Base-by-base conservation (phyloP, 2,329 filamentous ascomycete genomes). In the Xylaria arbuscula region DNA sequence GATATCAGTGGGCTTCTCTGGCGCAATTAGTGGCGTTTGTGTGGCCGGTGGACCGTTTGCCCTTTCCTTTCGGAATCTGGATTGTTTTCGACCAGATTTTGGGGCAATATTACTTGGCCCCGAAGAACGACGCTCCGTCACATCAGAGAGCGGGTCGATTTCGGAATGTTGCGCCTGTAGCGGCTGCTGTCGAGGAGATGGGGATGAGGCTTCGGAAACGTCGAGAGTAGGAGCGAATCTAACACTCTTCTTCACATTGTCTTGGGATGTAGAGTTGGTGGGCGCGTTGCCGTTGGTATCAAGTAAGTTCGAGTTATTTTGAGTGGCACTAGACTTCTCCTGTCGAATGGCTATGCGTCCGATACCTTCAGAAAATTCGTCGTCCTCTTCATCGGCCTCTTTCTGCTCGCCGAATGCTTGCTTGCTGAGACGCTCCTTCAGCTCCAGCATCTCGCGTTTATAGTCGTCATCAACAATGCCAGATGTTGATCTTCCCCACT, bases 381-480 rank as follows among this genome's bases (percentile, higher is more conserved):
- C 78, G 1, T 81, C 79, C 2, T 76, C 75, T 71, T 74, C 83
- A 78, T 73, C 83, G 79, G 85, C 70, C 82, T 83, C 67, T 78
- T 65, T 63, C 32, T 62, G 50, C 54, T 74, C 60, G 80, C 81
- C 56, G 83, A 83, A 65, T 15, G 81, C 81, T 2, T 76, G 69
- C 24, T 71, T 69, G 55, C 69, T 75, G 0, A 98, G 85, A 70
- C 89, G 91, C 76, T 90, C 85, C 79, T 98, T 92, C 4, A 99
- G 83, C 72, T 94, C 92, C 53, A 92, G 86, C 96, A 99, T 98
- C 73, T 93, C 87, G 73, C 88, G 85, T 38, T 90, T 88, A 76
- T 97, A 97, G 15, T 92, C 90, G 51, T 93, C 89, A 17, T 88
- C 89, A 60, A 98, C 81, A 13, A 90, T 85, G 22, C 85, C 85